A percentile compares a stretch with the other conserved stretches of the same genome.
Evolutionary conservation across 352 stramenopile species (phyloP).

Genomic region (Pythium angustatum): DNA sequence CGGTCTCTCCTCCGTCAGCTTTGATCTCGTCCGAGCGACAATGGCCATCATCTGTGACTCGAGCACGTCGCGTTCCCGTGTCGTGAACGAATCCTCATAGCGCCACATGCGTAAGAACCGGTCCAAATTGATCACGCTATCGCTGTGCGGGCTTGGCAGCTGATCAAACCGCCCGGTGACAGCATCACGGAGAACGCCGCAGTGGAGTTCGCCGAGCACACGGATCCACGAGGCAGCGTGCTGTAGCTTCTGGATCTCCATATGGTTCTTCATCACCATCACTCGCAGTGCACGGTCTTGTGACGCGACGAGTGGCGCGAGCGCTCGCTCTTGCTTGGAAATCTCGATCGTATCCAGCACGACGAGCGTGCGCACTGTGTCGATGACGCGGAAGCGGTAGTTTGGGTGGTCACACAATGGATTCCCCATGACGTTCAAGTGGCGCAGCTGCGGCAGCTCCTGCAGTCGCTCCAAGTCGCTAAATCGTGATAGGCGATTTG

Average conservation of each 20-base stretch:
- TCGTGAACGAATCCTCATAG: constrained; percentile 41
- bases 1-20: constrained; percentile 52
- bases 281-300: constrained; percentile 53
- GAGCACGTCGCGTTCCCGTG: constrained; percentile 35
- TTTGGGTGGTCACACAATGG: constrained; percentile 72
- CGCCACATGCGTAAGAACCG: constrained; percentile 54
- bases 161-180: constrained; percentile 49
- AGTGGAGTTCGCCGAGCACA: constrained; percentile 65
- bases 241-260: constrained; percentile 72
- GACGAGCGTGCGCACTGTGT: constrained; percentile 44
- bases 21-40: constrained; percentile 53
- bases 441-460: constrained; percentile 45
- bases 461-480: constrained; percentile 42
- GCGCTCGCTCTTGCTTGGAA: constrained; percentile 52
- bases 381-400: constrained; percentile 63
- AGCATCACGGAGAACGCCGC: constrained; percentile 41
- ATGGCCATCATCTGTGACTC: constrained; percentile 71
- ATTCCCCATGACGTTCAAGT: constrained; percentile 75
- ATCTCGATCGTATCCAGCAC: constrained; percentile 69
- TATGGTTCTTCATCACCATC: constrained; percentile 66
- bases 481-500: constrained; percentile 55
- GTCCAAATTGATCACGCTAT: constrained; percentile 40
- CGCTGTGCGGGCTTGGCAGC: constrained; percentile 44
- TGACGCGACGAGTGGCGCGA: constrained; percentile 47
- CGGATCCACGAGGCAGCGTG: constrained; percentile 45